phyloP scores from a whole-genome alignment of 306 rosid genomes.

The Cicer cuneatum region DNA sequence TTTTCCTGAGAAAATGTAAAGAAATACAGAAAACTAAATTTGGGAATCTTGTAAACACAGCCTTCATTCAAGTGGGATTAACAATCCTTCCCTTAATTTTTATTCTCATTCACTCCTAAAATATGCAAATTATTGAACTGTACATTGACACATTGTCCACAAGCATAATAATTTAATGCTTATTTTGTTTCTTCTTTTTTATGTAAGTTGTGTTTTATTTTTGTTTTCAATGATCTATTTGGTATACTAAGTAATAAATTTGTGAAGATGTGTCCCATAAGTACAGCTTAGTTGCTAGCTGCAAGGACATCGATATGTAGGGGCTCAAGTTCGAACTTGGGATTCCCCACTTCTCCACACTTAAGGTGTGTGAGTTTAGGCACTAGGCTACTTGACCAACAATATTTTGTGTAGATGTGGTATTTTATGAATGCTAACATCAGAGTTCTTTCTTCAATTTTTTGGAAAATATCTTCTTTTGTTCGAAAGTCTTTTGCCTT shows the following conservation, averaged over 20 bases:
- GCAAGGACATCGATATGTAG: too few relatives aligned
- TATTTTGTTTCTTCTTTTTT: slow-evolving; percentile 38
- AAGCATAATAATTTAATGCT: slow-evolving; percentile 32
- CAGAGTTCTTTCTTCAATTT: neutral
- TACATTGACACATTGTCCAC: neutral
- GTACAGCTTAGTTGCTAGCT: too few relatives aligned
- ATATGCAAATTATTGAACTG: slow-evolving; percentile 30
- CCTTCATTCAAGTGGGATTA: neutral
- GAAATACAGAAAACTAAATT: slow-evolving; percentile 11
- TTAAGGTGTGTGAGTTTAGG: too few relatives aligned
- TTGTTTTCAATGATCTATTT: slow-evolving; percentile 1
- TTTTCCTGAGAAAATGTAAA: neutral
- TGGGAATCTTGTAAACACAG: slow-evolving; percentile 11
- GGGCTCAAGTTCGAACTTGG: too few relatives aligned
- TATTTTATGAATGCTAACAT: slow-evolving; percentile 27
- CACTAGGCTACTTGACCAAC: too few relatives aligned
- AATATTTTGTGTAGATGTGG: slow-evolving; percentile 25
- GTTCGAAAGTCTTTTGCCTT: neutral
- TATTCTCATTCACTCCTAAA: slow-evolving; percentile 2
- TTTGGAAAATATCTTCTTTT: neutral
- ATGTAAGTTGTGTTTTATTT: slow-evolving; percentile 7
- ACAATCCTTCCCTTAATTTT: neutral
- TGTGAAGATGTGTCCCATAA: slow-evolving; percentile 16
- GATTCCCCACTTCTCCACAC: too few relatives aligned
- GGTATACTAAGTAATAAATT: slow-evolving; percentile 2